Evolutionary conservation across 164 flowering plant genomes (phyloP).

Genomic region (Vitis rotundifolia): DNA sequence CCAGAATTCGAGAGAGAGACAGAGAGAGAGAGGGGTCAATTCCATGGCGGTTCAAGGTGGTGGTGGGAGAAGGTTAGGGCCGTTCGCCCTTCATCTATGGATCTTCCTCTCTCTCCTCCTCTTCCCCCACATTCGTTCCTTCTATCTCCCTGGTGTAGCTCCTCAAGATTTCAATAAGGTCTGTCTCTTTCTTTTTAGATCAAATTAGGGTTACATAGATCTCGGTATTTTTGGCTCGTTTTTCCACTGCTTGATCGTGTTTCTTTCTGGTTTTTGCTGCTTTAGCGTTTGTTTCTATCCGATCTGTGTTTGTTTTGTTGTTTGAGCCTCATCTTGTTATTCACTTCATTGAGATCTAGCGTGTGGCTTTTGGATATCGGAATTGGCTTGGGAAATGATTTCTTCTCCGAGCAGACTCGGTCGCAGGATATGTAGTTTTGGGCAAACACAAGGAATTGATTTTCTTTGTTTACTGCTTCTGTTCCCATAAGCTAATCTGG

Average conservation of each 20-base stretch:
- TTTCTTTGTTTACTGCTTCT: too few species aligned
- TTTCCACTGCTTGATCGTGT: neutral
- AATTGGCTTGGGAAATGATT: too few species aligned
- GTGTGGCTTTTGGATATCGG: too few species aligned
- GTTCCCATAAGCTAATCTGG: too few species aligned
- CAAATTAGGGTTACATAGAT: neutral
- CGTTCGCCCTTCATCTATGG: conserved; percentile 16
- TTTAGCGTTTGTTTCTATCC: too few species aligned
- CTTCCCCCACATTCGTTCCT: conserved; percentile 28
- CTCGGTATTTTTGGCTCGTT: neutral
- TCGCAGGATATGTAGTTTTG: too few species aligned
- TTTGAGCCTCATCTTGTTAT: too few species aligned
- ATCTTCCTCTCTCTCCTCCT: conserved; percentile 33
- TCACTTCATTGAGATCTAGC: too few species aligned
- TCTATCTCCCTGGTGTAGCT: conserved; percentile 66
- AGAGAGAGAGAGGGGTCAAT: neutral
- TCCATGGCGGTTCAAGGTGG: conserved; percentile 10
- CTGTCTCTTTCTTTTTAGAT: neutral
- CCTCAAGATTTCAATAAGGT: conserved; percentile 53
- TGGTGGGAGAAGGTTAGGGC: conserved; percentile 7
- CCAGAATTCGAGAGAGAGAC: neutral
- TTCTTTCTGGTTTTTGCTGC: neutral
- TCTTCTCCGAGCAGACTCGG: too few species aligned
- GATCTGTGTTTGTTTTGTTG: too few species aligned
- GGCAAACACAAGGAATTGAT: too few species aligned